Percentiles rank a stretch among this genome's conserved stretches.
Conservation (phyloP, 352 stramenopile species). For the Globisporangium mamillatum region DNA sequence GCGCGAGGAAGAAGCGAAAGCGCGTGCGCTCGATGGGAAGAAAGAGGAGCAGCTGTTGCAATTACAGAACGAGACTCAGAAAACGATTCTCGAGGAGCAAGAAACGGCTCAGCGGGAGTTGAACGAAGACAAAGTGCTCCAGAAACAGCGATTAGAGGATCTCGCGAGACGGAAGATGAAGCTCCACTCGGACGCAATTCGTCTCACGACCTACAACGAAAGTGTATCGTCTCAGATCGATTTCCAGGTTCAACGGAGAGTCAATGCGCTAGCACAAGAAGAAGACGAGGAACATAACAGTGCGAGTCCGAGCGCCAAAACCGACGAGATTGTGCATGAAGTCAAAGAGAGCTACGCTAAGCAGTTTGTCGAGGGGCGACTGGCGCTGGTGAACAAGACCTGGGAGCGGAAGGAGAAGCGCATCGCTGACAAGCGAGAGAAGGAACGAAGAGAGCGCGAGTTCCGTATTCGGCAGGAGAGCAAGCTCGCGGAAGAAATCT, state of each 20-base stretch:
- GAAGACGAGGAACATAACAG: not conserved
- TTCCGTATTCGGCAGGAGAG: slow-evolving; percentile 59
- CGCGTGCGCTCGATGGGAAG: slow-evolving; percentile 26
- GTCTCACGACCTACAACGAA: slow-evolving; percentile 68
- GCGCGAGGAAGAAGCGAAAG: slow-evolving; percentile 36
- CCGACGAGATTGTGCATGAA: slow-evolving; percentile 22
- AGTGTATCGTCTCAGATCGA: slow-evolving; percentile 62
- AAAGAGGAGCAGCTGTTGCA: slow-evolving; percentile 39
- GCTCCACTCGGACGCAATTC: slow-evolving; percentile 53
- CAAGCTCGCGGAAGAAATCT: slow-evolving; percentile 35
- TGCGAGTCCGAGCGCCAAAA: slow-evolving; percentile 5
- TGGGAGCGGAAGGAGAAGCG: slow-evolving; percentile 67
- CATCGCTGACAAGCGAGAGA: slow-evolving; percentile 36
- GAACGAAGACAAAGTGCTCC: slow-evolving; percentile 35
- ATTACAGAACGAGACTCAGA: slow-evolving; percentile 41
- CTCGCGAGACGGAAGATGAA: slow-evolving; percentile 34
- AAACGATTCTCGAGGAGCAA: slow-evolving; percentile 33
- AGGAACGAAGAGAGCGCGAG: slow-evolving; percentile 40
- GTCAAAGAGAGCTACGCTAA: slow-evolving; percentile 53
- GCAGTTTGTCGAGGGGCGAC: slow-evolving; percentile 51
- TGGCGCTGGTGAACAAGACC: slow-evolving; percentile 63
- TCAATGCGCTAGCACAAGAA: slow-evolving; percentile 31
- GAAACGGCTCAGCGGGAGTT: slow-evolving; percentile 29
- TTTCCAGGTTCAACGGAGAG: slow-evolving; percentile 51
- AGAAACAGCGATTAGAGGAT: slow-evolving; percentile 34